Evolutionary conservation across 805 yeast genomes (phyloP).

Genomic region (Metschnikowia arizonensis): DNA sequence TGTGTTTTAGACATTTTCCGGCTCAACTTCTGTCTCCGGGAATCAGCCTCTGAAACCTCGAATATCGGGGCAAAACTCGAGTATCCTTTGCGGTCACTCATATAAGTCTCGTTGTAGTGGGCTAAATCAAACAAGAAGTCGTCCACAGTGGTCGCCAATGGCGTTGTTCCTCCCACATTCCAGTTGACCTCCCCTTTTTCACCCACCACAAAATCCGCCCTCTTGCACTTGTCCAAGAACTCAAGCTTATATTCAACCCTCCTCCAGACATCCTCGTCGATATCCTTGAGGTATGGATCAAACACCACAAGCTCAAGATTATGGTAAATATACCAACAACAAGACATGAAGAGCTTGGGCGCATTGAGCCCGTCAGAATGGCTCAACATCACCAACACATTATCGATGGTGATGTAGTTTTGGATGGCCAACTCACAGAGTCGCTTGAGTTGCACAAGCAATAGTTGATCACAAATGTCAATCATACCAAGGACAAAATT

Average conservation of each 20-base stretch:
- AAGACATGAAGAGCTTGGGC: slow-evolving; percentile 49
- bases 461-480: slow-evolving; percentile 58
- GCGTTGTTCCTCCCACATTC: neutral
- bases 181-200: slow-evolving; percentile 19
- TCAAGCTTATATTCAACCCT: slow-evolving; percentile 27
- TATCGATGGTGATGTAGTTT: slow-evolving; percentile 54
- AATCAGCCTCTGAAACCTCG: slow-evolving; percentile 19
- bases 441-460: slow-evolving; percentile 55
- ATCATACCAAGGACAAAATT: slow-evolving; percentile 54
- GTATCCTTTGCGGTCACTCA: slow-evolving; percentile 33
- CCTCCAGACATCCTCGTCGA: slow-evolving; percentile 25
- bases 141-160: neutral
- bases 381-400: slow-evolving; percentile 52
- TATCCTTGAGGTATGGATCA: slow-evolving; percentile 32
- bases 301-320: slow-evolving; percentile 62
- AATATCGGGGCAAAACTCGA: slow-evolving; percentile 33
- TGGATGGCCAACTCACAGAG: slow-evolving; percentile 58
- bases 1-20: slow-evolving; percentile 23
- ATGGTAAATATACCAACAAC: slow-evolving; percentile 64
- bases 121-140: slow-evolving; percentile 21
- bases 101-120: slow-evolving; percentile 28
- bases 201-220: slow-evolving; percentile 18
- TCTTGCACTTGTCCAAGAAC: slow-evolving; percentile 28
- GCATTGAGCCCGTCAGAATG: slow-evolving; percentile 54
- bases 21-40: slow-evolving; percentile 20